These are phyloP conservation scores for Fusarium sublunatum DNA, from an alignment of 2,329 filamentous ascomycete genomes.

Conservation along the genomic window DNA sequence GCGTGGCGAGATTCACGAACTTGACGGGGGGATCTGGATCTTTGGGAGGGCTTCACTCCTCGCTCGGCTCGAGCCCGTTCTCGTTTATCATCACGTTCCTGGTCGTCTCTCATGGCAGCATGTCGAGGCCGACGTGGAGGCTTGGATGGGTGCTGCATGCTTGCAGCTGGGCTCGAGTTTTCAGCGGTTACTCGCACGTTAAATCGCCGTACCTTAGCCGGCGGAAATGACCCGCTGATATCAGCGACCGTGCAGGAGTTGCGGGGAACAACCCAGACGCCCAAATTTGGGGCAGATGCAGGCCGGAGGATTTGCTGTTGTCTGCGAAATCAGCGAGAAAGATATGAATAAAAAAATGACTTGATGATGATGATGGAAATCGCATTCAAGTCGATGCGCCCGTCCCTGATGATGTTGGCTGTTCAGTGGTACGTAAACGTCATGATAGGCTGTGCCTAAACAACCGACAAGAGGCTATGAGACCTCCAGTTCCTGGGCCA, in stretches of 20 bases:
- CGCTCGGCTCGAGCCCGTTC: slow-evolving; percentile 53
- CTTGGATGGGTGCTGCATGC: slow-evolving; percentile 48
- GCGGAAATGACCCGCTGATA: slow-evolving; percentile 42
- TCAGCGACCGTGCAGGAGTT: slow-evolving; percentile 33
- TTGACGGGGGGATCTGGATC: slow-evolving; percentile 49
- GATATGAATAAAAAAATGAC: not conserved
- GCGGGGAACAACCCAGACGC: slow-evolving; percentile 29
- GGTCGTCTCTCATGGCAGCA: slow-evolving; percentile 57
- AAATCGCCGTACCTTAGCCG: slow-evolving; percentile 57
- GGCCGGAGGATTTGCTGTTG: slow-evolving; percentile 12
- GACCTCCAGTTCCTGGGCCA: slow-evolving; percentile 11
- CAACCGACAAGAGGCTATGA: slow-evolving; percentile 18
- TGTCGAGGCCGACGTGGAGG: slow-evolving; percentile 52
- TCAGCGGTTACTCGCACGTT: slow-evolving; percentile 51
- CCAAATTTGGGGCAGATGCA: slow-evolving; percentile 18
- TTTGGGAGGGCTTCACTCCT: slow-evolving; percentile 49
- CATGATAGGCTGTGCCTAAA: slow-evolving; percentile 16
- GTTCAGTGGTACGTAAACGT: slow-evolving; percentile 5
- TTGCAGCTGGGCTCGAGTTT: slow-evolving; percentile 52
- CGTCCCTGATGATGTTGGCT: slow-evolving; percentile 7
- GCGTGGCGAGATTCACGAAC: slow-evolving; percentile 46
- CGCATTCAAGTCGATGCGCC: not conserved
- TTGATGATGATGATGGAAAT: not conserved
- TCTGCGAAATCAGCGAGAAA: slow-evolving; percentile 17
- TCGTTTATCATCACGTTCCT: slow-evolving; percentile 53